Conservation (phyloP, 495 filamentous ascomycete species). For the Talaromyces stipitatus region DNA sequence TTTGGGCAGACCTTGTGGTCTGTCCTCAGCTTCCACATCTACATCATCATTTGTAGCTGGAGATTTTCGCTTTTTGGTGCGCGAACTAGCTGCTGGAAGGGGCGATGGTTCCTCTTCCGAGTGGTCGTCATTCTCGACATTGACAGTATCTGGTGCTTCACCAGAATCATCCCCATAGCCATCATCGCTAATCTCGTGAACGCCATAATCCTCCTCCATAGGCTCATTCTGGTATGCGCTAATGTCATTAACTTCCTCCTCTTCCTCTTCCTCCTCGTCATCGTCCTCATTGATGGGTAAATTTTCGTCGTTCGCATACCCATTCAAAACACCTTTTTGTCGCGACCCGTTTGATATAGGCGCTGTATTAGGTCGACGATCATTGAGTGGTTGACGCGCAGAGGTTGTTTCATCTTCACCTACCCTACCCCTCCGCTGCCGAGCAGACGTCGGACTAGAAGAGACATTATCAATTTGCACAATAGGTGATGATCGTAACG, state of each 20-base stretch:
- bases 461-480: constrained; percentile 22
- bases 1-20: constrained; percentile 11
- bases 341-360: constrained; percentile 20
- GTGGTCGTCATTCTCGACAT: constrained; percentile 22
- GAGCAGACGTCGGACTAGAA: constrained; percentile 27
- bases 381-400: constrained; percentile 2
- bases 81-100: constrained; percentile 8
- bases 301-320: constrained; percentile 33
- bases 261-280: constrained; percentile 25
- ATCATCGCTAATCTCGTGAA: constrained; percentile 15
- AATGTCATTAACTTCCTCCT: constrained; percentile 20
- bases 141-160: not conserved
- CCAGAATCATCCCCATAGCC: constrained; percentile 5
- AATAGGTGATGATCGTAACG: constrained; percentile 32
- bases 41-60: constrained; percentile 9
- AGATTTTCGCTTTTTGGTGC: constrained; percentile 3
- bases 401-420: not conserved
- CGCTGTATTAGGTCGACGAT: not conserved
- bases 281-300: constrained; percentile 20
- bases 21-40: constrained; percentile 10
- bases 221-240: constrained; percentile 19
- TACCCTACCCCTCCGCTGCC: not conserved
- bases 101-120: constrained; percentile 42
- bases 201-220: constrained; percentile 18
- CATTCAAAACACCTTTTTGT: constrained; percentile 29